Conservation (phyloP, 306 rosid species). For the Cucurbita argyrosperma region DNA sequence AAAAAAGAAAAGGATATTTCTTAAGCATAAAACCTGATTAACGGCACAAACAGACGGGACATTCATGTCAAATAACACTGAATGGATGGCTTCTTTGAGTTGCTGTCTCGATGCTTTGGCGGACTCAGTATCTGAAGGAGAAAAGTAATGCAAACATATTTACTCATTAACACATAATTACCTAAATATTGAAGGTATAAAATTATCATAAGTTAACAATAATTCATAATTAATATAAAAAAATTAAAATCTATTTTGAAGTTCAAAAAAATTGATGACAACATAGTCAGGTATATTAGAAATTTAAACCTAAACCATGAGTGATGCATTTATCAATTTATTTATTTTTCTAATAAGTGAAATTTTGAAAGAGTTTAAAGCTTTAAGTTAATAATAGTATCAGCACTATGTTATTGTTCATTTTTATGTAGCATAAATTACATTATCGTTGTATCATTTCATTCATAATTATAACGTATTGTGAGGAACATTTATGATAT, state of each 20-base stretch:
- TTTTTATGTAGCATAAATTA: neutral
- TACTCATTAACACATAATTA: neutral
- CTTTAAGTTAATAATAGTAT: neutral
- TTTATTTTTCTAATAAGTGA: neutral
- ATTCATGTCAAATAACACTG: constrained; percentile 64
- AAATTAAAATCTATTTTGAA: neutral
- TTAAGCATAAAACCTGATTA: constrained; percentile 46
- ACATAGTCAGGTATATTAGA: neutral
- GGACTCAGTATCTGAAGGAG: constrained; percentile 60
- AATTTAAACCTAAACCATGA: neutral
- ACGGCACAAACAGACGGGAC: constrained; percentile 86
- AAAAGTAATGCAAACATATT: neutral
- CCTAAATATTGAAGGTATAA: neutral
- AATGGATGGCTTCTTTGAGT: constrained; percentile 64
- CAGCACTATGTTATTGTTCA: neutral
- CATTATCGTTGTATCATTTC: neutral
- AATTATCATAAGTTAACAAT: neutral
- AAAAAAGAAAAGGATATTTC: neutral
- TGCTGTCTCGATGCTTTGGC: constrained; percentile 71
- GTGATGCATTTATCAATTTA: no score
- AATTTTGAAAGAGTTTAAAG: neutral
- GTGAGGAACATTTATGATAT: neutral
- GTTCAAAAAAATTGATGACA: neutral
- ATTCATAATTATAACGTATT: neutral
- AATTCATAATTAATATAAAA: neutral